Conservation (phyloP, 306 rosid genomes). For the Prunus armeniaca region DNA sequence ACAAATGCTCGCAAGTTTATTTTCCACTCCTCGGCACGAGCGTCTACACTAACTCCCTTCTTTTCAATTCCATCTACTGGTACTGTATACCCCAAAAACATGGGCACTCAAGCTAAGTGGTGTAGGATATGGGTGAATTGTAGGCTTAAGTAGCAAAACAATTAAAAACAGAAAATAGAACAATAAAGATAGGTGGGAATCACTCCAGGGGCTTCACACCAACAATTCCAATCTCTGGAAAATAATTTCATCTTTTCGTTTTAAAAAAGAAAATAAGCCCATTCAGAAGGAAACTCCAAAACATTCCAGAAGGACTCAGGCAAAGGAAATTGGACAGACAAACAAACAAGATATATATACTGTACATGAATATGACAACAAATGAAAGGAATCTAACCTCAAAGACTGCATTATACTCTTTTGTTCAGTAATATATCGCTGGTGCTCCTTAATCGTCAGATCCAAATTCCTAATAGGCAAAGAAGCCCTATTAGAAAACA, state of each 20-base stretch:
- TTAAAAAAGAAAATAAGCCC: neutral
- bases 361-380: neutral
- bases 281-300: neutral
- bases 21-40: neutral
- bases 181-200: no score
- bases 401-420: conserved; percentile 93
- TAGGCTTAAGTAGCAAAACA: no score
- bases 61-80: neutral
- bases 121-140: no score
- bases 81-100: neutral
- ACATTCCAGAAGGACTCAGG: neutral
- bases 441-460: conserved; percentile 60
- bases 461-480: conserved; percentile 50
- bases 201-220: no score
- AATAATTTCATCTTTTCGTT: no score
- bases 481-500: conserved; percentile 51
- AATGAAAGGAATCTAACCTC: conserved; percentile 54
- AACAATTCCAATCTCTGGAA: no score
- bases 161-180: no score
- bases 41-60: neutral
- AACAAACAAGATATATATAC: conserved; percentile 8
- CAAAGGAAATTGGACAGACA: neutral
- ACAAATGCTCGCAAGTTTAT: neutral
- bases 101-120: neutral
- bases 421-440: conserved; percentile 59